Conservation (phyloP, 2,329 filamentous ascomycete genomes). For the Microdochium paspali region DNA sequence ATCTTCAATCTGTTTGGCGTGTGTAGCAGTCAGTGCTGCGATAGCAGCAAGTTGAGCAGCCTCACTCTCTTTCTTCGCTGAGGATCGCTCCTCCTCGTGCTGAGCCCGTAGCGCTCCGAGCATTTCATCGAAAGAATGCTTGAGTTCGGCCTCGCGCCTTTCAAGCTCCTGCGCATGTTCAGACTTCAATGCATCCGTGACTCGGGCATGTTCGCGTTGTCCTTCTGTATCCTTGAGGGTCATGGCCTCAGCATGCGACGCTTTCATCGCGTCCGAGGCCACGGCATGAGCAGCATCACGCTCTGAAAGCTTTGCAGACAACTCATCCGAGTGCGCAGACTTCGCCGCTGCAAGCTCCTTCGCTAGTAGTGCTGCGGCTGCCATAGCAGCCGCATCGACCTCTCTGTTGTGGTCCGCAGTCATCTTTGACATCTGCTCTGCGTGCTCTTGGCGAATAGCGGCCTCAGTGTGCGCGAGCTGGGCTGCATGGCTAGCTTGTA, state of each 20-base stretch:
- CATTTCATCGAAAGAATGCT: not conserved
- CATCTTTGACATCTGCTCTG: conserved; percentile 11
- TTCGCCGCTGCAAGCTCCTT: conserved; percentile 9
- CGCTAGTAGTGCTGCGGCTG: conserved; percentile 5
- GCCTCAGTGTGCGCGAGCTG: conserved; percentile 9
- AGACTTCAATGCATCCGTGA: conserved; percentile 1
- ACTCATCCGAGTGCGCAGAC: conserved; percentile 5
- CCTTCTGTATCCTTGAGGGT: conserved; percentile 8
- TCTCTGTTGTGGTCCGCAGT: conserved; percentile 9
- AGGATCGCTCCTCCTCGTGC: not conserved
- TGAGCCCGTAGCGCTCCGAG: not conserved
- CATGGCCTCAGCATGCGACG: conserved; percentile 6
- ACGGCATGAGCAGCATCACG: conserved; percentile 3
- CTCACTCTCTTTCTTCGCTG: not conserved
- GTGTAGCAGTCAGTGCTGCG: not conserved
- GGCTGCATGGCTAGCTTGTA: conserved; percentile 14
- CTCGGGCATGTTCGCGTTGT: conserved; percentile 9
- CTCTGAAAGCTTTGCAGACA: conserved; percentile 4
- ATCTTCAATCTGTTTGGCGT: not conserved
- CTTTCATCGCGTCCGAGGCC: conserved; percentile 7
- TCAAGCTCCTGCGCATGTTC: not conserved
- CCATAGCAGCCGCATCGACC: conserved; percentile 4
- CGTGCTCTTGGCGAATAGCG: conserved; percentile 10
- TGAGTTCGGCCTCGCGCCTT: not conserved
- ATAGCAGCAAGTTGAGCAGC: not conserved